Percentiles rank a stretch among this genome's conserved stretches.
phyloP scores from a whole-genome alignment of 257 asterid genomes.

The Nicotiana sylvestris region DNA sequence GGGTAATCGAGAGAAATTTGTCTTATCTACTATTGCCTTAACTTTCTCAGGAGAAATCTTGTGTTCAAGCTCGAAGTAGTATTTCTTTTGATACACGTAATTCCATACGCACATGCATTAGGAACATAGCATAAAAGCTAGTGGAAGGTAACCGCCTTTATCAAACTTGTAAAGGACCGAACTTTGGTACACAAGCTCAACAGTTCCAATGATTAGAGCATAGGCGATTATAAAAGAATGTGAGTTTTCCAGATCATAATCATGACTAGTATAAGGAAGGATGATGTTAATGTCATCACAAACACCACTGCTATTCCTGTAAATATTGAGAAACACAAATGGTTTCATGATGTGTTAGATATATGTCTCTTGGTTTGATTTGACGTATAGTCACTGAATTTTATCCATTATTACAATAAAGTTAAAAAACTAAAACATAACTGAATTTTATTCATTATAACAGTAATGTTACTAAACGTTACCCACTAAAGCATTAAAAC shows the following conservation, averaged over 20 bases:
- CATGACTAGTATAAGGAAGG: conserved; percentile 43
- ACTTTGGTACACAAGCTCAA: conserved; percentile 43
- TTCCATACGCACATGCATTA: conserved; percentile 55
- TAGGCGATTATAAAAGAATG: conserved; percentile 29
- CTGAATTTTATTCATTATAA: too few species aligned
- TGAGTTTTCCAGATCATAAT: conserved; percentile 59
- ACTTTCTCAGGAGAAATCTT: conserved; percentile 39
- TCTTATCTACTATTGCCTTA: conserved; percentile 17
- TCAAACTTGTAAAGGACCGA: conserved; percentile 48
- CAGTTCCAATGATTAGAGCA: conserved; percentile 24
- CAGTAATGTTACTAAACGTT: too few species aligned
- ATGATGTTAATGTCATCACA: conserved; percentile 51
- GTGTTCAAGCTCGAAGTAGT: conserved; percentile 25
- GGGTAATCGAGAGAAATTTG: conserved; percentile 26
- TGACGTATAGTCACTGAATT: neutral
- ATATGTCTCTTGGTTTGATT: neutral
- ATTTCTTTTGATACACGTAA: conserved; percentile 37
- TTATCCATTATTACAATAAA: neutral
- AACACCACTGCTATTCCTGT: conserved; percentile 57
- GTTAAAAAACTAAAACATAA: neutral
- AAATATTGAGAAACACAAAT: neutral
- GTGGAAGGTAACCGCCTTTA: conserved; percentile 52
- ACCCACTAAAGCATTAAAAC: too few species aligned
- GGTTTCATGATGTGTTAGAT: neutral
- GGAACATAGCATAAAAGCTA: conserved; percentile 32